Evolutionary conservation across 805 yeast genomes (phyloP), one percentile per base, ranked within the genome.

Genomic region (Yarrowia porcina): DNA sequence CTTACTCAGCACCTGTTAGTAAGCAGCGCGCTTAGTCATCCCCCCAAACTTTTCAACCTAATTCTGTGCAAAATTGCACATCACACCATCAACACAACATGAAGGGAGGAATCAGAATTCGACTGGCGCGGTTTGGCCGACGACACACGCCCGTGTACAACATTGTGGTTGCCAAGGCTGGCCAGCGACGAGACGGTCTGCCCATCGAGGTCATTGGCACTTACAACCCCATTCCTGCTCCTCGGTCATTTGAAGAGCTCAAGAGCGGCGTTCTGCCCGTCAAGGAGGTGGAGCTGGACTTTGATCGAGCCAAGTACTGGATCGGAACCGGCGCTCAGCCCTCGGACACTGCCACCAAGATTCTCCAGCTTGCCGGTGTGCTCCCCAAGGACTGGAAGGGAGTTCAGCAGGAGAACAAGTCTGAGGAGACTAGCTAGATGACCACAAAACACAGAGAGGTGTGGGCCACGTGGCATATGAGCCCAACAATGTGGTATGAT

Each of bases 181-280:
- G 70, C 71, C 75, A 70, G 59, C 70, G 15, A 59, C 81, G 96
- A 68, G 91, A 90, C 74, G 85, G 84, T 62, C 82, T 88, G 68
- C 99, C 99, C 12, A 86, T 94, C 49, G 99, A 94, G 75, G 99
- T 94, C 11, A 76, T 94, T 66, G 99, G 99, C 30, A 90, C 97
- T 1, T 94, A 90, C 73, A 85, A 90, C 71, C 97, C 99, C 33
- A 78, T 82, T 23, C 89, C 97, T 4, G 79, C 81, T 59, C 88
- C 93, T 30, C 73, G 86, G 63, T 79, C 87, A 0, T 83, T 85
- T 21, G 82, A 79, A 65, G 90, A 88, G 70, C 77, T 76, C 67
- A 83, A 80, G 39, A 73, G 72, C 20, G 89, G 88, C 11, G 72
- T 75, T 35, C 76, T 80, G 65, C 89, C 92, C 12, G 79, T 82